phyloP scores from a whole-genome alignment of 2,329 filamentous ascomycete species.

The Alternaria sp. region DNA sequence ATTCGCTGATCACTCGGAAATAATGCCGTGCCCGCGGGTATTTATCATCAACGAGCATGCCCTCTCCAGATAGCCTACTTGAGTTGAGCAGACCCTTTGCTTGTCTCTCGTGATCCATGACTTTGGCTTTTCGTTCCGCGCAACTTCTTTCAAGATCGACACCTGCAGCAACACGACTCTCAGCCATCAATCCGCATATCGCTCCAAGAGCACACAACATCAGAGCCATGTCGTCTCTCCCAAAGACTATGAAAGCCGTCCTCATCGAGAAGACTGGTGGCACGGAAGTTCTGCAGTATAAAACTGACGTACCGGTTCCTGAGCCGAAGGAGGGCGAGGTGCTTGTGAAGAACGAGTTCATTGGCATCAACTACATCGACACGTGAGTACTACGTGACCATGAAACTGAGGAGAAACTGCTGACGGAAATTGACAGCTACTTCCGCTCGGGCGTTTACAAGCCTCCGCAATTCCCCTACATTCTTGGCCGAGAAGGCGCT shows the following conservation, averaged over 20 bases:
- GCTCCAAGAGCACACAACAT: constrained; percentile 12
- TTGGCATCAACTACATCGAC: constrained; percentile 90
- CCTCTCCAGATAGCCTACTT: neutral
- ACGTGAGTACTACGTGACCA: constrained; percentile 58
- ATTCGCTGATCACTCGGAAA: constrained; percentile 4
- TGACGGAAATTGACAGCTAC: constrained; percentile 61
- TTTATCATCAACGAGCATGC: constrained; percentile 17
- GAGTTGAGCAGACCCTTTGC: neutral
- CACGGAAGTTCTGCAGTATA: constrained; percentile 75
- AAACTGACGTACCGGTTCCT: constrained; percentile 75
- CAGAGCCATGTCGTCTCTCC: constrained; percentile 60
- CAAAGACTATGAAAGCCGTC: constrained; percentile 76
- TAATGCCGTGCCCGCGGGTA: constrained; percentile 5
- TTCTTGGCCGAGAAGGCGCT: constrained; percentile 80
- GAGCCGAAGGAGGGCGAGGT: constrained; percentile 73
- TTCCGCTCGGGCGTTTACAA: constrained; percentile 86
- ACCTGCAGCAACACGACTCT: constrained; percentile 30
- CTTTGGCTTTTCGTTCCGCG: constrained; percentile 19
- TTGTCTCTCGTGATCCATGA: constrained; percentile 24
- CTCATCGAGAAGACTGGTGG: constrained; percentile 77
- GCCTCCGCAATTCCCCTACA: constrained; percentile 72
- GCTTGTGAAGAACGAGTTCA: constrained; percentile 80
- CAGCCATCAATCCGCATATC: constrained; percentile 29
- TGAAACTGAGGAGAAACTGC: neutral
- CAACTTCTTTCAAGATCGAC: constrained; percentile 17